Evolutionary conservation across 208 protist genomes (phyloP).

Genomic region (Porcisia hertigi): DNA sequence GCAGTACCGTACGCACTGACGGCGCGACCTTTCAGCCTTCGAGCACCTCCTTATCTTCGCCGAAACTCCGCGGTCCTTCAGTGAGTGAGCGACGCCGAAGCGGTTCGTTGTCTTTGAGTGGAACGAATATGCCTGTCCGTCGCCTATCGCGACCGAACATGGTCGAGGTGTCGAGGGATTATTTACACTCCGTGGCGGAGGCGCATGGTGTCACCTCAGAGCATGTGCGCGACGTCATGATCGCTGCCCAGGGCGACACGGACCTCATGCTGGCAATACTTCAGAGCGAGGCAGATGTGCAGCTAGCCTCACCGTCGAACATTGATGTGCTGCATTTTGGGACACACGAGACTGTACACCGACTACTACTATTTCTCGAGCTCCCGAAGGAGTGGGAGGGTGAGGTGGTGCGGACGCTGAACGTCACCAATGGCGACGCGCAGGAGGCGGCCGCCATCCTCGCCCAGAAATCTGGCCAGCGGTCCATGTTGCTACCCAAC

Average conservation of each 20-base stretch:
- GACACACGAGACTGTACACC: slow-evolving; percentile 54
- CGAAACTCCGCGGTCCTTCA: slow-evolving; percentile 19
- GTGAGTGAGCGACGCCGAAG: slow-evolving; percentile 17
- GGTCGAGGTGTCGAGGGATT: slow-evolving; percentile 55
- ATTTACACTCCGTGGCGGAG: slow-evolving; percentile 45
- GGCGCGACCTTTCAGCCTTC: slow-evolving; percentile 1
- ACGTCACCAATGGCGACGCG: slow-evolving; percentile 65
- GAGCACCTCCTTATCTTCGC: slow-evolving; percentile 8
- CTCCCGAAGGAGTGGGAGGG: slow-evolving; percentile 49
- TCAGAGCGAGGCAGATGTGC: slow-evolving; percentile 45
- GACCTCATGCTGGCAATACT: slow-evolving; percentile 64
- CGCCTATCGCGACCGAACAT: slow-evolving; percentile 22
- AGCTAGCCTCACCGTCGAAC: slow-evolving; percentile 17
- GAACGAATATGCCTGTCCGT: slow-evolving; percentile 3
- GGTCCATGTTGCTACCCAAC: not conserved
- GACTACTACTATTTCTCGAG: slow-evolving; percentile 56
- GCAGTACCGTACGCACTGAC: slow-evolving; percentile 12
- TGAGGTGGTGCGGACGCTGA: slow-evolving; percentile 62
- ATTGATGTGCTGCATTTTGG: slow-evolving; percentile 51
- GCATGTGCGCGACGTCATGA: slow-evolving; percentile 60
- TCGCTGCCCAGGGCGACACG: slow-evolving; percentile 59
- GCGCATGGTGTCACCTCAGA: slow-evolving; percentile 38
- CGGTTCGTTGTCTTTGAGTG: slow-evolving; percentile 15
- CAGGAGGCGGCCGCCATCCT: slow-evolving; percentile 42
- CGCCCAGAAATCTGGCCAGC: slow-evolving; percentile 35